phyloP scores from a whole-genome alignment of 2,329 filamentous ascomycete species.

The Aureobasidium sp. region DNA sequence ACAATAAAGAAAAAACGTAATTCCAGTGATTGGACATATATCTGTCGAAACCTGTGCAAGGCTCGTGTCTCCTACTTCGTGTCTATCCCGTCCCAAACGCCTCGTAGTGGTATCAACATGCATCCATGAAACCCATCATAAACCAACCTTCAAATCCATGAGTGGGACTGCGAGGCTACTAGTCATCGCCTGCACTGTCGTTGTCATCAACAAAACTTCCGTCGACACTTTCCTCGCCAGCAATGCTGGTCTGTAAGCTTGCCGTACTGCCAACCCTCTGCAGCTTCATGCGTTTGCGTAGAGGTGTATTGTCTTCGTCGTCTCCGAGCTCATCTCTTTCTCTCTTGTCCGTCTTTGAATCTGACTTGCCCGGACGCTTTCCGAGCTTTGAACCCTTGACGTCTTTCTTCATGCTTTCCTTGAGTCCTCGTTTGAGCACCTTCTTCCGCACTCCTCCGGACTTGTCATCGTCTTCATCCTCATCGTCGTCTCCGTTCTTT shows the following conservation, averaged over 20 bases:
- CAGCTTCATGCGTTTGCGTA: constrained; percentile 34
- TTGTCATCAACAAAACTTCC: constrained; percentile 31
- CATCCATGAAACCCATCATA: not conserved
- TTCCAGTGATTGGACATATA: not conserved
- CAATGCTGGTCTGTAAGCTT: constrained; percentile 25
- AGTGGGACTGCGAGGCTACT: not conserved
- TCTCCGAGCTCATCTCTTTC: constrained; percentile 30
- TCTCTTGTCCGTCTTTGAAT: constrained; percentile 25
- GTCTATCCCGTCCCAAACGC: not conserved
- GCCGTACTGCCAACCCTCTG: constrained; percentile 29
- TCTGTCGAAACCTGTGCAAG: not conserved
- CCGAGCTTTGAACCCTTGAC: constrained; percentile 27
- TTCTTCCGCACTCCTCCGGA: constrained; percentile 29
- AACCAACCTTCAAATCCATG: not conserved
- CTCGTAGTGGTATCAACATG: constrained; percentile 7
- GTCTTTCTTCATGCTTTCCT: constrained; percentile 40
- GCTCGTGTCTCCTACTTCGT: not conserved
- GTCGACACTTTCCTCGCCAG: constrained; percentile 29
- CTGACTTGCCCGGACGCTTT: constrained; percentile 22
- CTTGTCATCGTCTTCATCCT: constrained; percentile 25
- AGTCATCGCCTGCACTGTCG: constrained; percentile 26
- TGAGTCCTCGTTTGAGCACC: constrained; percentile 34
- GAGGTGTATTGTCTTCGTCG: constrained; percentile 24
- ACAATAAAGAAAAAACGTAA: not conserved
- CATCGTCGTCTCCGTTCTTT: constrained; percentile 23